A percentile compares a stretch with the other conserved stretches of the same genome.
These are phyloP conservation scores for Saccharum spontaneum DNA, from an alignment of 176 grass and related monocot genomes.

Conservation along the genomic window DNA sequence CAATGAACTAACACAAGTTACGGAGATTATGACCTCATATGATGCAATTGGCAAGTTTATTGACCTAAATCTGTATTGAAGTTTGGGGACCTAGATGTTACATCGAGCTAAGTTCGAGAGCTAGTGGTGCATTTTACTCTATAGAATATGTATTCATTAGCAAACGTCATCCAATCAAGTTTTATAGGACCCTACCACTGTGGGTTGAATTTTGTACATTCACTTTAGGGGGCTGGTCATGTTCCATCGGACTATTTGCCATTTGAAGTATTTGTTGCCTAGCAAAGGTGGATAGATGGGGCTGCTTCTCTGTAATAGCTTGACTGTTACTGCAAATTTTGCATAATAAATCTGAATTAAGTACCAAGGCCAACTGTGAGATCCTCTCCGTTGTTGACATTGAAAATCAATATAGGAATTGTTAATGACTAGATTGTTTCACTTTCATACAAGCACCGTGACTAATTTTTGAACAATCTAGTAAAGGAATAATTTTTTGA, in stretches of 20 bases:
- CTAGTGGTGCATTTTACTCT: too few species aligned
- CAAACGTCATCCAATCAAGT: not conserved
- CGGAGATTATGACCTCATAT: too few species aligned
- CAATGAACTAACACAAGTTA: too few species aligned
- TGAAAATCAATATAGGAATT: too few species aligned
- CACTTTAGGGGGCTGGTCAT: conserved; percentile 60
- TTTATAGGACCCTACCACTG: not conserved
- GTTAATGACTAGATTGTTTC: too few species aligned
- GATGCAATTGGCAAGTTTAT: too few species aligned
- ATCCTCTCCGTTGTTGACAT: not conserved
- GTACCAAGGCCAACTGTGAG: not conserved
- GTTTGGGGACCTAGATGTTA: too few species aligned
- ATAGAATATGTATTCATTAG: not conserved
- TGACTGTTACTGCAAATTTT: not conserved
- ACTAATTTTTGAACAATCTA: too few species aligned
- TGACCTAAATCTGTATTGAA: too few species aligned
- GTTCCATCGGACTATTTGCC: conserved; percentile 62
- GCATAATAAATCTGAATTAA: not conserved
- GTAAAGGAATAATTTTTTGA: too few species aligned
- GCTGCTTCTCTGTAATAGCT: conserved; percentile 35
- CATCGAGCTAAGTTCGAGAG: too few species aligned
- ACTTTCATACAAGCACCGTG: too few species aligned
- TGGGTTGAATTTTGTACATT: not conserved
- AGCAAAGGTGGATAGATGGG: conserved; percentile 59
- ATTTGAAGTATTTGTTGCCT: conserved; percentile 52